Evolutionary conservation across 805 yeast genomes (phyloP), one percentile per base, ranked within the genome.

Genomic region (Nakazawaea laoshanensis): DNA sequence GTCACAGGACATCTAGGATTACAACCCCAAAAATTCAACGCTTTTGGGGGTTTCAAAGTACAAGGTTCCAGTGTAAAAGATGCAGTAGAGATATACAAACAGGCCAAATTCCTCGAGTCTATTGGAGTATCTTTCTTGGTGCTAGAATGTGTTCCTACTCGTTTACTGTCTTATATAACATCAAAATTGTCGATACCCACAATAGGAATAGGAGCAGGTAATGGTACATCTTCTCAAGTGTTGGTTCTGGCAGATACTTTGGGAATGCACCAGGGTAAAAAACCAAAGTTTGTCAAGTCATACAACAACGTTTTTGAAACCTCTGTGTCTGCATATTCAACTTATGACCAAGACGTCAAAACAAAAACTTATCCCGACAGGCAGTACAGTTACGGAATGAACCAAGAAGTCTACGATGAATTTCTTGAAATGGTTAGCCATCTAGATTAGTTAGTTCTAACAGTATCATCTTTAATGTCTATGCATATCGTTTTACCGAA

Each of bases 131-230:
- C 82, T 44, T 52, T 80, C 31, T 48, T 87, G 3, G 75, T 89
- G 2, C 51, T 89, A 3, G 98, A 89, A 47, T 94, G 96, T 32
- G 70, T 89, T 4, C 98, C 98, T 1, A 72, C 71, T 36, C 67
- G 67, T 36, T 57, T 92, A 9, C 89, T 89, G 0, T 52, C 62
- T 27, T 59, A 62, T 36, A 73, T 92, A 19, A 82, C 96, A 0
- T 50, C 63, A 2, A 58, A 61, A 10, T 51, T 87, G 20, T 32
- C 50, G 1, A 63, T 89, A 1, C 96, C 97, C 0, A 83, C 94
- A 1, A 87, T 89, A 43, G 98, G 98, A 3, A 89, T 89, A 30
- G 98, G 98, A 4, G 96, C 97, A 0, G 97, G 98, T 1, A 71
- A 75, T 15, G 59, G 59, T 7, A 79, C 89, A 7, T 72, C 83